Percentiles rank a stretch among this genome's conserved stretches.
These are phyloP conservation scores for Irpex rosettiformis DNA, from an alignment of 1,284 basidiomycete genomes.

Conservation along the genomic window DNA sequence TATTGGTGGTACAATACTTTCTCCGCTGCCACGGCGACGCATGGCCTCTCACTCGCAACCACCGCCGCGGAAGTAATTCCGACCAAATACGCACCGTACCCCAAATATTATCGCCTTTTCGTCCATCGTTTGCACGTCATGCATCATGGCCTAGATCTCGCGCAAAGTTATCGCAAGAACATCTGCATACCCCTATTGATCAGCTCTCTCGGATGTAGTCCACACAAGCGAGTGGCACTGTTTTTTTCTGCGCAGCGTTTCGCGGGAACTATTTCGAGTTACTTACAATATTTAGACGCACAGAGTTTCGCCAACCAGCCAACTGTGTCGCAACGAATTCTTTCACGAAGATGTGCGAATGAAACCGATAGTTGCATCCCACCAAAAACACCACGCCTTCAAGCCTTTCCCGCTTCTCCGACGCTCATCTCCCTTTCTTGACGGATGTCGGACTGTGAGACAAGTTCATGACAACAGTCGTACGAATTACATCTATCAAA, in stretches of 20 bases:
- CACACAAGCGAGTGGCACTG: not conserved
- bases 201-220: not conserved
- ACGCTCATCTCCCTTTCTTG: not conserved
- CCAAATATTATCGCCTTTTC: not conserved
- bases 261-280: not conserved
- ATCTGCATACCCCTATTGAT: not conserved
- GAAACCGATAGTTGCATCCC: not conserved
- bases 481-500: not conserved
- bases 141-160: not conserved
- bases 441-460: not conserved
- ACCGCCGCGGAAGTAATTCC: not conserved
- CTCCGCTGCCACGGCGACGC: not conserved
- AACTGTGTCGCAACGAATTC: not conserved
- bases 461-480: not conserved
- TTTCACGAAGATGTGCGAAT: not conserved
- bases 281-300: no score
- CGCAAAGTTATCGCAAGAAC: not conserved
- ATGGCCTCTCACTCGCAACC: not conserved
- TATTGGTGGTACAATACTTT: no score
- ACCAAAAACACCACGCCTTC: not conserved
- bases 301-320: not conserved
- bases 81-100: not conserved
- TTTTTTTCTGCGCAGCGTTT: not conserved
- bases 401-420: not conserved
- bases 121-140: no score